Percentiles rank a stretch among this genome's conserved stretches.
These are phyloP conservation scores for Westerdykella sp. DNA, from an alignment of 2,329 filamentous ascomycete species.

Conservation along the genomic window DNA sequence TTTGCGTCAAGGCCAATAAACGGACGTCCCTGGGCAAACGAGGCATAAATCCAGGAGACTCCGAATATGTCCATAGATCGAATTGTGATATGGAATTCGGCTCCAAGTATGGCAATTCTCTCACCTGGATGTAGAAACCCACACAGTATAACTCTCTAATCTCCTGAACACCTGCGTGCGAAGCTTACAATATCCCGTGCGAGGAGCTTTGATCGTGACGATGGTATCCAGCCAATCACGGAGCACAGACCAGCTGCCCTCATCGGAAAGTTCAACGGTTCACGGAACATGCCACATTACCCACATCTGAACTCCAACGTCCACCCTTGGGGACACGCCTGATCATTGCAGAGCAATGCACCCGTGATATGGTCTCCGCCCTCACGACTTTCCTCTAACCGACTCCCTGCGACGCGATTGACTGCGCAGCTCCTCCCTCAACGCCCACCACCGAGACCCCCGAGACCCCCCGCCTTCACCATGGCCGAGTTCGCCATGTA, in stretches of 20 bases:
- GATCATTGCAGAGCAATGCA: neutral
- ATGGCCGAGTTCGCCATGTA: conserved; percentile 37
- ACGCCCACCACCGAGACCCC: conserved; percentile 3
- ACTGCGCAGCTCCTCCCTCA: conserved; percentile 9
- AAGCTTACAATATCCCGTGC: too few species aligned
- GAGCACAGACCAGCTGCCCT: conserved; percentile 8
- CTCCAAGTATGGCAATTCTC: too few species aligned
- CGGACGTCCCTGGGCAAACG: too few species aligned
- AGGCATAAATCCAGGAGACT: too few species aligned
- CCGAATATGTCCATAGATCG: too few species aligned
- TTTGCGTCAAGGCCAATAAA: too few species aligned
- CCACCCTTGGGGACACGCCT: conserved; percentile 5
- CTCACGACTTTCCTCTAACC: conserved; percentile 2
- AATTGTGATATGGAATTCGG: too few species aligned
- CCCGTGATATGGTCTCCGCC: conserved; percentile 18
- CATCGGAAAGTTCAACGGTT: conserved; percentile 18
- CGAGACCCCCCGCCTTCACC: conserved; percentile 19
- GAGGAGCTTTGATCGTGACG: too few species aligned
- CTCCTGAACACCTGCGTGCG: too few species aligned
- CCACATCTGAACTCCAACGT: conserved; percentile 15
- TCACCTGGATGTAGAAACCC: too few species aligned
- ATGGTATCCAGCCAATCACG: neutral
- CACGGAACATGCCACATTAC: conserved; percentile 28
- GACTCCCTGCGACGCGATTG: conserved; percentile 11
- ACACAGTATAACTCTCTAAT: too few species aligned